Percentiles rank a stretch among this genome's conserved stretches.
phyloP scores from a whole-genome alignment of 1,284 basidiomycete genomes.

The Butyriboletus appendiculatus region DNA sequence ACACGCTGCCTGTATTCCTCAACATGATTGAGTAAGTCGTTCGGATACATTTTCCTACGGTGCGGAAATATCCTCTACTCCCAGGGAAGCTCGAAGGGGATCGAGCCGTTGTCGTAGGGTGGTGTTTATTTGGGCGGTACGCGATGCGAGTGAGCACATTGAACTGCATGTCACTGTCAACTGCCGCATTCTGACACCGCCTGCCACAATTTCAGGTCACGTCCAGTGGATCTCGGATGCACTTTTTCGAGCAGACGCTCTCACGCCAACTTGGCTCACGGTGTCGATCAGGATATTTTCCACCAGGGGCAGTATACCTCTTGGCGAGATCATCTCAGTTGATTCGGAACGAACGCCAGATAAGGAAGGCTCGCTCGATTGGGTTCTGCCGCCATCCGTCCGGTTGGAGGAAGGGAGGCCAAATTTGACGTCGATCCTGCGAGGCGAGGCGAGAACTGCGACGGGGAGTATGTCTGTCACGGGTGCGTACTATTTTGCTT shows the following conservation, averaged over 20 bases:
- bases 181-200: background rate
- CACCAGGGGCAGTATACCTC: slow-evolving; percentile 24
- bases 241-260: slow-evolving; percentile 26
- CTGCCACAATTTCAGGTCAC: slow-evolving; percentile 18
- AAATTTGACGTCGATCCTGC: slow-evolving; percentile 21
- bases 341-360: slow-evolving; percentile 12
- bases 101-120: slow-evolving; percentile 28
- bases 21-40: slow-evolving; percentile 38
- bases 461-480: slow-evolving; percentile 29
- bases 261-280: slow-evolving; percentile 24
- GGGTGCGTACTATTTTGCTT: slow-evolving; percentile 16
- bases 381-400: slow-evolving; percentile 9
- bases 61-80: background rate
- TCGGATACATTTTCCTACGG: background rate
- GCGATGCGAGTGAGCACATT: slow-evolving; percentile 35
- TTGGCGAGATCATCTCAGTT: slow-evolving; percentile 3
- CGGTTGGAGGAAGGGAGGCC: slow-evolving; percentile 25
- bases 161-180: background rate
- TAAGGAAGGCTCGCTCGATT: slow-evolving; percentile 13
- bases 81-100: slow-evolving; percentile 30
- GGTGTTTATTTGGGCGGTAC: slow-evolving; percentile 42
- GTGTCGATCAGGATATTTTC: slow-evolving; percentile 38
- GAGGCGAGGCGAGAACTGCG: slow-evolving; percentile 24
- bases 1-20: slow-evolving; percentile 41
- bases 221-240: slow-evolving; percentile 38